A percentile compares a stretch with the other conserved stretches of the same genome.
Evolutionary conservation across 2,329 filamentous ascomycete genomes (phyloP).

Genomic region (Diaporthe capsici): DNA sequence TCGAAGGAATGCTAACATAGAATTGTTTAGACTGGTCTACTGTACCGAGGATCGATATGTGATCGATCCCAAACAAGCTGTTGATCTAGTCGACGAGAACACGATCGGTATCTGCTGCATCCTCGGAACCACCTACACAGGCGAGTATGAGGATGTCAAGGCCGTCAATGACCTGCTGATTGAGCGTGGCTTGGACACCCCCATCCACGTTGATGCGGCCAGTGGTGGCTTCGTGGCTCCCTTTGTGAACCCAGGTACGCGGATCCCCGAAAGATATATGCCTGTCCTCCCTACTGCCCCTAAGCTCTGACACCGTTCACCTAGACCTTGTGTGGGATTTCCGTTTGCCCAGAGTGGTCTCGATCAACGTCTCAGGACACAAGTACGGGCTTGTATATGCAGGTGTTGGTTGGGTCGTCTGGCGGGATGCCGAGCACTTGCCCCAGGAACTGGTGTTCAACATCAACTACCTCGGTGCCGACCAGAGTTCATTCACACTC

Average conservation of each 20-base stretch:
- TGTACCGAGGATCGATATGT: conserved; percentile 74
- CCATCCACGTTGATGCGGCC: conserved; percentile 65
- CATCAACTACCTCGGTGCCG: conserved; percentile 98
- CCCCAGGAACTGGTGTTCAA: conserved; percentile 97
- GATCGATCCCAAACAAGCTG: conserved; percentile 74
- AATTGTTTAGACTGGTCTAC: conserved; percentile 71
- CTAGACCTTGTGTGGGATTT: conserved; percentile 89
- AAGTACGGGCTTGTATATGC: conserved; percentile 78
- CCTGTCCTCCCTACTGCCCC: background rate
- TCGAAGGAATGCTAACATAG: background rate
- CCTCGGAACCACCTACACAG: conserved; percentile 92
- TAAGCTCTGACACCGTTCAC: conserved; percentile 63
- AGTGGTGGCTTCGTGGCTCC: conserved; percentile 75
- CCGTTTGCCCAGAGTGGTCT: conserved; percentile 87
- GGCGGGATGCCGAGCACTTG: conserved; percentile 85
- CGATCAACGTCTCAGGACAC: conserved; percentile 95
- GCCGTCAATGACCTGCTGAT: conserved; percentile 89
- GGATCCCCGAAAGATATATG: background rate
- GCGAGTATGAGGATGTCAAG: conserved; percentile 95
- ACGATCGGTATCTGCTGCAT: conserved; percentile 94
- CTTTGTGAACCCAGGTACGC: conserved; percentile 69
- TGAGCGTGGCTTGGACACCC: conserved; percentile 80
- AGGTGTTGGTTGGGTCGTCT: conserved; percentile 92
- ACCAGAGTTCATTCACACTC: conserved; percentile 95
- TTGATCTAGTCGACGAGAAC: conserved; percentile 74